Evolutionary conservation across 768 basidiomycete species (phyloP).

Genomic region (Rhizopogon salebrosus): DNA sequence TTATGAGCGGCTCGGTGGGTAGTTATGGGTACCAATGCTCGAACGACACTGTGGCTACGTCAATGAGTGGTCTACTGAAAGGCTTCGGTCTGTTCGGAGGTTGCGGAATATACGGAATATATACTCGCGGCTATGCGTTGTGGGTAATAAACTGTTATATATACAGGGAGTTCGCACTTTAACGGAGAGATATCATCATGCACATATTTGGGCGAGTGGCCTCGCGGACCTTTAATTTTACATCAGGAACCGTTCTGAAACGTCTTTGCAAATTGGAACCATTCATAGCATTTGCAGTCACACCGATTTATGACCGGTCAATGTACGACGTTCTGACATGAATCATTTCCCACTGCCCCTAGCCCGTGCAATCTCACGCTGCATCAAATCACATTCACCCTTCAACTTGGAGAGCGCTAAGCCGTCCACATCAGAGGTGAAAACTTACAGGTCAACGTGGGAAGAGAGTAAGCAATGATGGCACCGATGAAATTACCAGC

Average conservation of each 20-base stretch:
- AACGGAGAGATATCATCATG: background rate
- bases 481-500: too few species aligned
- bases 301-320: too few species aligned
- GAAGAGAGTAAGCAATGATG: too few species aligned
- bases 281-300: too few species aligned
- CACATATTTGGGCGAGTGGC: background rate
- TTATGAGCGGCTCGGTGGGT: slow-evolving; percentile 25
- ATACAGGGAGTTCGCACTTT: background rate
- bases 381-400: too few species aligned
- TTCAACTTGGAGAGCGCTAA: too few species aligned
- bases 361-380: too few species aligned
- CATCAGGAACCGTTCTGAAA: background rate
- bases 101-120: background rate
- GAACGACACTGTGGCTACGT: background rate
- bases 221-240: background rate
- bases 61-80: background rate
- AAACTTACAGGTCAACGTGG: too few species aligned
- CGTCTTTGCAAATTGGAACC: background rate
- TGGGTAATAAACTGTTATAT: background rate
- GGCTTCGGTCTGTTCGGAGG: background rate
- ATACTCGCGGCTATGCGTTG: background rate
- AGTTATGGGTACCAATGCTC: background rate
- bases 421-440: too few species aligned
- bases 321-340: too few species aligned
- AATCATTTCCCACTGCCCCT: too few species aligned